Percentiles rank a stretch among this genome's conserved stretches.
Conservation (phyloP, 352 stramenopile species). For the Pythium coloratum region DNA sequence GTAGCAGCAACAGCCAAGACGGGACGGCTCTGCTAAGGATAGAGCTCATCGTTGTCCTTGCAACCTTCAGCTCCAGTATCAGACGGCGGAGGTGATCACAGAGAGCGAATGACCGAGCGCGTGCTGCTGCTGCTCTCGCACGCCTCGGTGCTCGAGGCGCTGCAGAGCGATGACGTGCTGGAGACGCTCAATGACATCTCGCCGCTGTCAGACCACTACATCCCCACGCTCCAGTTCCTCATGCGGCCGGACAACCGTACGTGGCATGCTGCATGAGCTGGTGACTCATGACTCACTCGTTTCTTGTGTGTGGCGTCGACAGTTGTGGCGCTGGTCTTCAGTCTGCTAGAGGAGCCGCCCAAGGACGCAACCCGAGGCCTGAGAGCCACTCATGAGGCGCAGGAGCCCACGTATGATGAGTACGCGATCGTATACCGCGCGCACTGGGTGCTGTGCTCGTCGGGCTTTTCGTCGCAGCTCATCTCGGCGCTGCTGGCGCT, state of each 20-base stretch:
- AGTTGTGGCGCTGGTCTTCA: constrained; percentile 50
- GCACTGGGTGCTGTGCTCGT: constrained; percentile 64
- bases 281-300: background rate
- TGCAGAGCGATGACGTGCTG: constrained; percentile 51
- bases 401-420: constrained; percentile 53
- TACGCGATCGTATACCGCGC: constrained; percentile 62
- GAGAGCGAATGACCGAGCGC: constrained; percentile 42
- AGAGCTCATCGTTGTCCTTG: background rate
- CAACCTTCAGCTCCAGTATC: background rate
- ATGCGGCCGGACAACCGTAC: constrained; percentile 61
- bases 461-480: constrained; percentile 58
- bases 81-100: background rate
- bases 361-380: background rate
- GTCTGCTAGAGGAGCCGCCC: constrained; percentile 49
- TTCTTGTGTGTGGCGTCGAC: background rate
- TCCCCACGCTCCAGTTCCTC: constrained; percentile 60
- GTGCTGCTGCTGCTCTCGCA: constrained; percentile 49
- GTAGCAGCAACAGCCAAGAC: background rate
- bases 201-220: constrained; percentile 55
- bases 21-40: background rate
- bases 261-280: constrained; percentile 1
- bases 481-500: constrained; percentile 58
- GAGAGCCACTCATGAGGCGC: background rate
- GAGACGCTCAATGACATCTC: constrained; percentile 49
- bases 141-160: constrained; percentile 38